Evolutionary conservation across 345 rosid genomes (phyloP), one percentile per base, ranked within the genome.

Genomic region (Syzygium aqueum): DNA sequence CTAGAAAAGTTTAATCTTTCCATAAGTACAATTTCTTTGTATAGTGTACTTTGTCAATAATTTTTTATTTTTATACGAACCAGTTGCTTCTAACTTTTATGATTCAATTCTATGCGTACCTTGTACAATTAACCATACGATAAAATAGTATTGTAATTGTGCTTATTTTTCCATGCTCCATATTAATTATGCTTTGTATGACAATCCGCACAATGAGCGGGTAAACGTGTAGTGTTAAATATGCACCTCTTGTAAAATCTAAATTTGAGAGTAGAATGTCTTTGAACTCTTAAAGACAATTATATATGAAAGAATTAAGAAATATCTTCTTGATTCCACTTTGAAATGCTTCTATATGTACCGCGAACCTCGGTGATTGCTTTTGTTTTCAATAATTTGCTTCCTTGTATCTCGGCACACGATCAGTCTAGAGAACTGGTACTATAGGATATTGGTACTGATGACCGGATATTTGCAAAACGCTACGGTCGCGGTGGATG

Each of bases 341-440:
- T 5, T 61, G 67, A 12, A 51, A 61, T 61, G 67, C 27, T 61
- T 27, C 33, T 61, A 15, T n/a, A 61, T 27, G 12, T 61, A 27
- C 17, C 12, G 67, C 30, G 6, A 59, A 61, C 17, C 3, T 61
- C 8, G 33, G 33, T 61, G 33, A 51, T 49, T 84, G 46, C 17
- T 23, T 84, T 51, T 51, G 17, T 50, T 84, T 49, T 49, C 37
- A n/a, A 51, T 84, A 61, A 61, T 13, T 1, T n/a, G 73, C 37
- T 61, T 13, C 73, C 37, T 61, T n/a, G 37, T 1, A n/a, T 85
- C 57, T 78, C 12, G 25, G 27, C 23, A 67, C 12, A 46, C 78
- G 85, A 30, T 67, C 91, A 92, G 93, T 78, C 78, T 92, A 90
- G 93, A 92, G 84, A 92, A 89, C 82, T 92, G 93, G 93, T 92